phyloP scores from a whole-genome alignment of 164 flowering plant genomes.

The Vitis riparia region DNA sequence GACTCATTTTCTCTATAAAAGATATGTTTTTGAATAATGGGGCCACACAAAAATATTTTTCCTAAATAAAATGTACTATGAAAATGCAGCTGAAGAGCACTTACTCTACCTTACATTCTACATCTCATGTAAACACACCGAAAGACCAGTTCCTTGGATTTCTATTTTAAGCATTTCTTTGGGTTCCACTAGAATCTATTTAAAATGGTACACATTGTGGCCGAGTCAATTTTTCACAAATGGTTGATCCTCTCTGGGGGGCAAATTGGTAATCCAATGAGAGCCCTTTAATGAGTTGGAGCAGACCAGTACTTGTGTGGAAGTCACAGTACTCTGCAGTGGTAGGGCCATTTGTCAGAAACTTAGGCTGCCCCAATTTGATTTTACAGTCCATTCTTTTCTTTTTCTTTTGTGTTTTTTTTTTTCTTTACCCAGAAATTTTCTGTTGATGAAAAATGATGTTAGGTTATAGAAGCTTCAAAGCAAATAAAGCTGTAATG shows the following conservation, averaged over 20 bases:
- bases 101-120: no score
- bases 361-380: background rate
- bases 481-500: no score
- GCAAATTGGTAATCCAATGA: constrained; percentile 3
- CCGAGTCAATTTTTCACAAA: background rate
- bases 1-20: no score
- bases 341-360: background rate
- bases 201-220: background rate
- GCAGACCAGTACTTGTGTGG: background rate
- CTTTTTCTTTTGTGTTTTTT: background rate
- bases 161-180: background rate
- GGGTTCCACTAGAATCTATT: background rate
- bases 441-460: background rate
- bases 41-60: no score
- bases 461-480: no score
- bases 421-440: background rate
- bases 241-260: background rate
- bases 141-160: background rate
- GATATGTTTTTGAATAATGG: no score
- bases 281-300: constrained; percentile 1
- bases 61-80: no score
- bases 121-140: background rate
- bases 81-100: no score
- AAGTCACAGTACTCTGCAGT: background rate
- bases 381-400: background rate